Percentiles rank a stretch among this genome's conserved stretches.
Evolutionary conservation across 1,139 yeast genomes (phyloP).

Genomic region (Yamadazyma atlantica): DNA sequence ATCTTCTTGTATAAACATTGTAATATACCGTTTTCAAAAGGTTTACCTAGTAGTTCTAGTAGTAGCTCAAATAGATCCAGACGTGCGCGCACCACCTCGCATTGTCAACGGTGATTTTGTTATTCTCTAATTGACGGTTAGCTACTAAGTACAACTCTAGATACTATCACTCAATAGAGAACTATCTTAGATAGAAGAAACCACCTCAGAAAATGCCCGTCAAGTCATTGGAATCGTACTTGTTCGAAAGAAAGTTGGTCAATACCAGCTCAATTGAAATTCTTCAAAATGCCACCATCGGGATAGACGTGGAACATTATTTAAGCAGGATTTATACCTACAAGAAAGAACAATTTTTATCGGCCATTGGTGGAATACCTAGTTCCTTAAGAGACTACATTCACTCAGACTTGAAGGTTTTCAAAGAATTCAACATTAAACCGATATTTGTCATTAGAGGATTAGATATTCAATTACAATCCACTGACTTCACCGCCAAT

Average conservation of each 20-base stretch:
- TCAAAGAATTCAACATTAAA: constrained; percentile 61
- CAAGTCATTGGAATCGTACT: constrained; percentile 67
- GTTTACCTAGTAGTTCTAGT: neutral
- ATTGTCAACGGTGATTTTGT: neutral
- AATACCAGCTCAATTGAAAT: constrained; percentile 64
- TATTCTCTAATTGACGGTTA: too few species aligned
- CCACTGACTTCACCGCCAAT: constrained; percentile 29
- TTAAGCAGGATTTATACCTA: constrained; percentile 59
- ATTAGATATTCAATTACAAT: constrained; percentile 37
- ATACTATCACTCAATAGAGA: too few species aligned
- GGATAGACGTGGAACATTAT: constrained; percentile 85
- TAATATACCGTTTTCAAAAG: neutral
- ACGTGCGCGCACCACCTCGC: neutral
- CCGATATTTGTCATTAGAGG: constrained; percentile 81
- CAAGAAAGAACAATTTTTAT: constrained; percentile 69
- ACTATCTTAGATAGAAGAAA: too few species aligned
- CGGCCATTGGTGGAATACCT: constrained; percentile 86
- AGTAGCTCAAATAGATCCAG: neutral
- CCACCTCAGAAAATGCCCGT: constrained; percentile 57
- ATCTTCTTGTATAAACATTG: neutral
- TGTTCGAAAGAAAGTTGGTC: constrained; percentile 68
- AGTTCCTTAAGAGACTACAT: constrained; percentile 57
- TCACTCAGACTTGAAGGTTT: constrained; percentile 60
- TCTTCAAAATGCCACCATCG: constrained; percentile 68
- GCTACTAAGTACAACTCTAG: too few species aligned